These are phyloP conservation scores for Sphaerosporella brunnea DNA, from an alignment of 495 filamentous ascomycete genomes.

Conservation along the genomic window DNA sequence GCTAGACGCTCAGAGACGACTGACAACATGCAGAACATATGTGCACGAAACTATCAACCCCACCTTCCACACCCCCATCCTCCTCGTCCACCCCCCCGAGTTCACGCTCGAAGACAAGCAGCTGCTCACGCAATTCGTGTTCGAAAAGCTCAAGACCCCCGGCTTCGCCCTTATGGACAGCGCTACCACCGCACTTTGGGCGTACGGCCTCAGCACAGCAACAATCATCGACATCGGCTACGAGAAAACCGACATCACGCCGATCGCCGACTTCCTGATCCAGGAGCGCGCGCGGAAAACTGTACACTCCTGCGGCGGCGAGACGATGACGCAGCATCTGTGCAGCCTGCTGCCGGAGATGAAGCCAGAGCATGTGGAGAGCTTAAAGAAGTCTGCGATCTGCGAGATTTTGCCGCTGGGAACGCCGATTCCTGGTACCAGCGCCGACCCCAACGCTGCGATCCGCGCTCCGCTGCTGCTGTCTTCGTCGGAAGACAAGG, in stretches of 20 bases:
- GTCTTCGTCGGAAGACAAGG: constrained; percentile 19
- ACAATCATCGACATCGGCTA: constrained; percentile 80
- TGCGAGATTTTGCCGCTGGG: constrained; percentile 72
- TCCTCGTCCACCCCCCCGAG: constrained; percentile 67
- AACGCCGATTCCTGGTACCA: constrained; percentile 35
- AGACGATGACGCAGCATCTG: constrained; percentile 69
- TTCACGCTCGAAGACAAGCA: constrained; percentile 77
- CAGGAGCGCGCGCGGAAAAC: constrained; percentile 42
- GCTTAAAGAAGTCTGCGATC: constrained; percentile 73
- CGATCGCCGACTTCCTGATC: constrained; percentile 59
- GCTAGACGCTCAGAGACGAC: background rate
- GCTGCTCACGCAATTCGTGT: constrained; percentile 71
- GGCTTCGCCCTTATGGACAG: constrained; percentile 74
- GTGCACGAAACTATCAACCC: constrained; percentile 73
- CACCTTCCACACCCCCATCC: constrained; percentile 81
- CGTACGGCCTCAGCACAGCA: constrained; percentile 54
- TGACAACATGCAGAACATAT: constrained; percentile 35
- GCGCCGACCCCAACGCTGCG: constrained; percentile 26
- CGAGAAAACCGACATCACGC: constrained; percentile 80
- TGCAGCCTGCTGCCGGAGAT: constrained; percentile 62
- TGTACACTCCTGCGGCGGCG: constrained; percentile 60
- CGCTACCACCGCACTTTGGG: constrained; percentile 65
- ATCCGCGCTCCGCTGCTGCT: constrained; percentile 8
- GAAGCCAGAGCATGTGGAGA: constrained; percentile 47
- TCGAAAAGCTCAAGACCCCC: constrained; percentile 90